Conservation (phyloP, 176 grass and related monocot genomes). For the Oryza glaberrima region DNA sequence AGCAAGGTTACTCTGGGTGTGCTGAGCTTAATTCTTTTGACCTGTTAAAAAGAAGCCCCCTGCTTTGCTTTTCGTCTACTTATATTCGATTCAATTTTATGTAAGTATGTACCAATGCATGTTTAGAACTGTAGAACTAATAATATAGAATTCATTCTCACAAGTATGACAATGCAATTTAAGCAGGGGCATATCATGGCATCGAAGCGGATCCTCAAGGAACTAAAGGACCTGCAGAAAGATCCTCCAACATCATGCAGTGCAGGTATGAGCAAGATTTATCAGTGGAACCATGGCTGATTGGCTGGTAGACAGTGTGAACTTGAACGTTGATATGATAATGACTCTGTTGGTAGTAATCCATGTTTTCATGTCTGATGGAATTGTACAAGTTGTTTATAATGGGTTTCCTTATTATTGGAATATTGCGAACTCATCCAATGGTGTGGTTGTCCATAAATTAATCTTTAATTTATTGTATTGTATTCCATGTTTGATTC, state of each 20-base stretch:
- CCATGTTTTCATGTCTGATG: no score
- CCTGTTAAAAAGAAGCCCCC: background rate
- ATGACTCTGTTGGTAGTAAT: no score
- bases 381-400: no score
- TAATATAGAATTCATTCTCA: background rate
- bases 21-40: background rate
- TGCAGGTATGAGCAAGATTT: slow-evolving; percentile 33
- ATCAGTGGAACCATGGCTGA: background rate
- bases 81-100: background rate
- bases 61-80: background rate
- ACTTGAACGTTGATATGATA: no score
- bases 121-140: slow-evolving; percentile 5
- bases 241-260: slow-evolving; percentile 70
- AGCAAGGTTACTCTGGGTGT: background rate
- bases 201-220: slow-evolving; percentile 65
- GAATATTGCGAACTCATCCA: no score
- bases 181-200: slow-evolving; percentile 48
- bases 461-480: no score
- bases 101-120: background rate
- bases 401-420: no score
- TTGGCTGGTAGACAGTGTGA: no score
- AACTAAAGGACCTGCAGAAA: slow-evolving; percentile 68
- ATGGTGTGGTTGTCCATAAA: no score
- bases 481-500: no score
- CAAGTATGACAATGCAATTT: no score